Evolutionary conservation across 129 eudicot species (phyloP).

Genomic region (sunflower (Helianthus annuus)): DNA sequence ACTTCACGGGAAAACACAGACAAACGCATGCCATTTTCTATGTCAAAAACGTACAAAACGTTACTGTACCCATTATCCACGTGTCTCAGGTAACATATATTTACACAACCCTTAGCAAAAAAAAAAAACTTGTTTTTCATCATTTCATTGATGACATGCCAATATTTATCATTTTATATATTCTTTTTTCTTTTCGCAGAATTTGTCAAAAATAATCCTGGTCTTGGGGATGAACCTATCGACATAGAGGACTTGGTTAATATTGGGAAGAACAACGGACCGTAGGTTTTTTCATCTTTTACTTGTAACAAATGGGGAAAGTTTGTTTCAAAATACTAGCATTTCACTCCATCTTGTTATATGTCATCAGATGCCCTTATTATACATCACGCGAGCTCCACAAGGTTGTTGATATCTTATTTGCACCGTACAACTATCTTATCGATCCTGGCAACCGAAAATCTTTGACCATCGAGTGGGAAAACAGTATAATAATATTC

Average conservation of each 20-base stretch:
- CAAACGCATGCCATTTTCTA: conserved; percentile 83
- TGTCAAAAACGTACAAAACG: conserved; percentile 76
- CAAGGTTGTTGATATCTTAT: conserved; percentile 83
- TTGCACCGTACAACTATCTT: conserved; percentile 98
- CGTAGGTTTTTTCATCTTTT: conserved; percentile 59
- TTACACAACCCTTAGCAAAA: not conserved
- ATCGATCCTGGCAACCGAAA: conserved; percentile 77
- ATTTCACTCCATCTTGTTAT: conserved; percentile 8
- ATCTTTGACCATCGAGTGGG: conserved; percentile 73
- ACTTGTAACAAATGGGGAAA: not conserved
- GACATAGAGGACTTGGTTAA: conserved; percentile 98
- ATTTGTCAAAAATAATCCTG: conserved; percentile 67
- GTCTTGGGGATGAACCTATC: conserved; percentile 93
- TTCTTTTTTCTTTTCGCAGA: conserved; percentile 39
- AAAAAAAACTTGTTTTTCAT: conserved; percentile 13
- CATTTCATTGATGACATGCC: conserved; percentile 1
- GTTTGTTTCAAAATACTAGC: conserved; percentile 14
- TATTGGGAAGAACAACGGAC: conserved; percentile 85
- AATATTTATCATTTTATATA: not conserved
- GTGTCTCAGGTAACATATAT: conserved; percentile 59
- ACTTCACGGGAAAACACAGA: conserved; percentile 85
- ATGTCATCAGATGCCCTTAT: conserved; percentile 78
- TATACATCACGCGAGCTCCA: conserved; percentile 87
- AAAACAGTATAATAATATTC: conserved; percentile 70
- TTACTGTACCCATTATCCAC: conserved; percentile 70